phyloP scores from a whole-genome alignment of 1,284 basidiomycete species.

The Anthracocystis panici-leucophaei region DNA sequence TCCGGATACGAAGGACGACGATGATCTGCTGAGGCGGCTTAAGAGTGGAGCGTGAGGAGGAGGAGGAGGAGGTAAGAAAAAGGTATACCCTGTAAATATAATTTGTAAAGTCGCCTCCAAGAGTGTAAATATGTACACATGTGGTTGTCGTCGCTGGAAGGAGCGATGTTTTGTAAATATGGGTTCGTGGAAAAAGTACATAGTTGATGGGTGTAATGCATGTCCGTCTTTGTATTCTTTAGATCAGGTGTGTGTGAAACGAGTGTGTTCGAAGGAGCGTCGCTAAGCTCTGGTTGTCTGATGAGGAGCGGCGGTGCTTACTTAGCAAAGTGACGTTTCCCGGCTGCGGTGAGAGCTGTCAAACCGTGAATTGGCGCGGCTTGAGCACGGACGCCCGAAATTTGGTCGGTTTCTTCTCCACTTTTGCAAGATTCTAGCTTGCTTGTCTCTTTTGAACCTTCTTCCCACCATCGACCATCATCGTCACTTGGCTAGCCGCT shows the following conservation, averaged over 20 bases:
- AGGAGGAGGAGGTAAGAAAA: background rate
- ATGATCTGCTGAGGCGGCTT: constrained; percentile 29
- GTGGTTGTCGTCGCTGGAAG: background rate
- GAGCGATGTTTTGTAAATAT: constrained; percentile 1
- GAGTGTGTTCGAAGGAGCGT: too few species aligned
- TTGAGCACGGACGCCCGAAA: constrained; percentile 25
- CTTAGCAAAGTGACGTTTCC: too few species aligned
- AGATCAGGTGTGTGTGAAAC: too few species aligned
- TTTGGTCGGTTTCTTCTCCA: background rate
- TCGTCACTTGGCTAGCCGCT: background rate
- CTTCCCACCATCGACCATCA: constrained; percentile 1
- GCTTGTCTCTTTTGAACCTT: background rate
- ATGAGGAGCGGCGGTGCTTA: too few species aligned
- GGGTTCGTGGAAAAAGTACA: too few species aligned
- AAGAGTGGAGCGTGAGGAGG: constrained; percentile 9
- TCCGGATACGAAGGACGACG: constrained; percentile 78
- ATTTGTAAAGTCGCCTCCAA: too few species aligned
- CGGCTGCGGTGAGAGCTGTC: background rate
- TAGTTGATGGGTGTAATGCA: too few species aligned
- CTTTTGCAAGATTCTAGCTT: background rate
- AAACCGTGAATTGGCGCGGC: background rate
- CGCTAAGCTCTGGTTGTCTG: too few species aligned
- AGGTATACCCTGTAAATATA: constrained; percentile 30
- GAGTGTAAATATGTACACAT: constrained; percentile 1
- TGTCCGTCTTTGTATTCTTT: too few species aligned